A percentile compares a stretch with the other conserved stretches of the same genome.
Evolutionary conservation across 371 early-diverging fungal species (phyloP).

Genomic region (Coemansia sp.): DNA sequence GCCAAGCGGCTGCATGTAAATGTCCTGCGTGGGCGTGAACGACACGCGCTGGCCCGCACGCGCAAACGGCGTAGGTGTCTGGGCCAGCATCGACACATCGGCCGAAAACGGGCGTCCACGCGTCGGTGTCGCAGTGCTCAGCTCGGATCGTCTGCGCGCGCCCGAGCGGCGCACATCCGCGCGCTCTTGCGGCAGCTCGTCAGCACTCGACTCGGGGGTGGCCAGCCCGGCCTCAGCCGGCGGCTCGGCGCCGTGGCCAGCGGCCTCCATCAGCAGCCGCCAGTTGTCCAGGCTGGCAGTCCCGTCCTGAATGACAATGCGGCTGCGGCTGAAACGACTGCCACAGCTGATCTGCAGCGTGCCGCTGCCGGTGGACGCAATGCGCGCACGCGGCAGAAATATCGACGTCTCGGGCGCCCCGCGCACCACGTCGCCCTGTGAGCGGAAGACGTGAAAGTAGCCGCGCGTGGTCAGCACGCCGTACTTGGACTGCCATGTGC

Average conservation of each 20-base stretch:
- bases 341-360: conserved; percentile 38
- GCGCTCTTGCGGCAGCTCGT: conserved; percentile 14
- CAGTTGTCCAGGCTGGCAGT: conserved; percentile 33
- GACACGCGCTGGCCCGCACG: conserved; percentile 5
- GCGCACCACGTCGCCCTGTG: conserved; percentile 44
- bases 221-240: conserved; percentile 17
- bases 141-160: neutral
- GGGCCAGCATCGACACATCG: conserved; percentile 37
- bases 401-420: conserved; percentile 46
- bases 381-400: conserved; percentile 34
- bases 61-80: conserved; percentile 20
- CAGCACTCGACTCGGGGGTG: conserved; percentile 37
- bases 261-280: conserved; percentile 35
- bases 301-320: conserved; percentile 40
- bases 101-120: conserved; percentile 41
- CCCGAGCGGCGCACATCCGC: neutral
- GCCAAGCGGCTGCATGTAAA: conserved; percentile 37
- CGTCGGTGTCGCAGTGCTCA: conserved; percentile 20
- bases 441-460: conserved; percentile 46
- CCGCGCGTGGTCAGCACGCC: conserved; percentile 45
- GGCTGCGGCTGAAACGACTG: conserved; percentile 34
- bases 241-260: neutral
- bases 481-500: conserved; percentile 49
- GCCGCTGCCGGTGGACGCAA: conserved; percentile 15
- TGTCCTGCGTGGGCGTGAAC: conserved; percentile 30